Conservation (phyloP, 106 monocot genomes). For the Gastrodia elata region DNA sequence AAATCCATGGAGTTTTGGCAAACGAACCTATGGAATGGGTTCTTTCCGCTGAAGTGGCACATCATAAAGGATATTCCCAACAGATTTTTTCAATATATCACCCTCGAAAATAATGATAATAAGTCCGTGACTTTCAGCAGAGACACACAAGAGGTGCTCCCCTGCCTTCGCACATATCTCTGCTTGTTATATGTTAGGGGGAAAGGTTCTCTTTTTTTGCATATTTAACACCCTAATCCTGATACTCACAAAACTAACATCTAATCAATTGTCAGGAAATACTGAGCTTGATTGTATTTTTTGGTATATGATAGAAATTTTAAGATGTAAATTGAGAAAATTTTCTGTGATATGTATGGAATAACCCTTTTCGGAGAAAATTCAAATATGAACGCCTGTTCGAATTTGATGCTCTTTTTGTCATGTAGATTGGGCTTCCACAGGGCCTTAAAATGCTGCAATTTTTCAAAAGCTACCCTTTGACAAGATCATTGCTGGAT, state of each 20-base stretch:
- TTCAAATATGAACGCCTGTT: no score
- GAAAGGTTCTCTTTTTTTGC: no score
- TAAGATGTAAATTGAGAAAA: no score
- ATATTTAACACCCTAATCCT: no score
- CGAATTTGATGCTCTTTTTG: background rate
- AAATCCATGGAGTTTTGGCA: conserved; percentile 85
- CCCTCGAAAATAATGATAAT: conserved; percentile 77
- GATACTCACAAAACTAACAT: no score
- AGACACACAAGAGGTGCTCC: conserved; percentile 82
- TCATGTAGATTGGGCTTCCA: conserved; percentile 54
- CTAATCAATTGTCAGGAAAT: no score
- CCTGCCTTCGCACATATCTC: background rate
- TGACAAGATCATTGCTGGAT: conserved; percentile 54
- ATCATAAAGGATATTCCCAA: conserved; percentile 87
- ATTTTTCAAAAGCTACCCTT: conserved; percentile 52
- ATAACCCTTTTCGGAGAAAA: no score
- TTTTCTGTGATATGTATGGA: no score
- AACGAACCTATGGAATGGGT: conserved; percentile 66
- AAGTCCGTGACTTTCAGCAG: conserved; percentile 61
- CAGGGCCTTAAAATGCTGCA: conserved; percentile 80
- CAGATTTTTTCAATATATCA: conserved; percentile 42
- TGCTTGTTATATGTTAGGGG: no score
- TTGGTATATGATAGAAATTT: no score
- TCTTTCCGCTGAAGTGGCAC: conserved; percentile 86
- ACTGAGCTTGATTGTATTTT: no score